A percentile compares a stretch with the other conserved stretches of the same genome.
These are phyloP conservation scores for Schizosaccharomyces lindneri DNA, from an alignment of 805 yeast genomes.

Conservation along the genomic window DNA sequence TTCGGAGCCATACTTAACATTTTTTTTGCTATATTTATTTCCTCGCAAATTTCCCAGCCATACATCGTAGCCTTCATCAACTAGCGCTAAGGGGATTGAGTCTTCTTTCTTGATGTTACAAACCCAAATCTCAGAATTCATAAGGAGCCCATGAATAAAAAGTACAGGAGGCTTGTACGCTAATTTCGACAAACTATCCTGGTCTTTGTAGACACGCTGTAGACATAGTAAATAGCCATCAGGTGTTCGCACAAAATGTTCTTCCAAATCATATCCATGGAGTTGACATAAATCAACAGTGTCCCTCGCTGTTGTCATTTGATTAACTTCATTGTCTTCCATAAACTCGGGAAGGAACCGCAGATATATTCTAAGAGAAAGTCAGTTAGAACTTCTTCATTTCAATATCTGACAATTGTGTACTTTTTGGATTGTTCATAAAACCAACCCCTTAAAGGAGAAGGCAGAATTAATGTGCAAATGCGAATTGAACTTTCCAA, in stretches of 20 bases:
- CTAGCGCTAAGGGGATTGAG: constrained; percentile 50
- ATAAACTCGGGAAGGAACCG: neutral
- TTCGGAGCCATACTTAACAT: constrained; percentile 22
- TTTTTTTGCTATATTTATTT: constrained; percentile 75
- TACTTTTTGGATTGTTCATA: neutral
- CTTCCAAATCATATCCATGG: constrained; percentile 49
- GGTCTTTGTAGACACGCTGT: constrained; percentile 23
- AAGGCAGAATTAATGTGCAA: neutral
- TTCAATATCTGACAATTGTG: neutral
- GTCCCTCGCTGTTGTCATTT: neutral
- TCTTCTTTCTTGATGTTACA: constrained; percentile 22
- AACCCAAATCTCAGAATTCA: constrained; percentile 71
- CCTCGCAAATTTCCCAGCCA: constrained; percentile 69
- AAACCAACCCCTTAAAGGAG: neutral
- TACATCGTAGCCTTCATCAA: constrained; percentile 73
- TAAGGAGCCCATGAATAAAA: constrained; percentile 74
- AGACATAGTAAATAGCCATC: constrained; percentile 57
- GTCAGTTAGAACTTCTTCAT: neutral
- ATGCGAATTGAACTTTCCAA: neutral
- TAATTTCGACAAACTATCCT: neutral
- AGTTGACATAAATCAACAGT: constrained; percentile 23
- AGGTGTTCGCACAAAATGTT: constrained; percentile 48
- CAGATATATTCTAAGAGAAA: neutral
- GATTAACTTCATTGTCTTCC: neutral
- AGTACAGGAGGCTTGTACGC: constrained; percentile 27